These are phyloP conservation scores for Corchorus olitorius DNA, from an alignment of 345 rosid genomes.

Conservation along the genomic window DNA sequence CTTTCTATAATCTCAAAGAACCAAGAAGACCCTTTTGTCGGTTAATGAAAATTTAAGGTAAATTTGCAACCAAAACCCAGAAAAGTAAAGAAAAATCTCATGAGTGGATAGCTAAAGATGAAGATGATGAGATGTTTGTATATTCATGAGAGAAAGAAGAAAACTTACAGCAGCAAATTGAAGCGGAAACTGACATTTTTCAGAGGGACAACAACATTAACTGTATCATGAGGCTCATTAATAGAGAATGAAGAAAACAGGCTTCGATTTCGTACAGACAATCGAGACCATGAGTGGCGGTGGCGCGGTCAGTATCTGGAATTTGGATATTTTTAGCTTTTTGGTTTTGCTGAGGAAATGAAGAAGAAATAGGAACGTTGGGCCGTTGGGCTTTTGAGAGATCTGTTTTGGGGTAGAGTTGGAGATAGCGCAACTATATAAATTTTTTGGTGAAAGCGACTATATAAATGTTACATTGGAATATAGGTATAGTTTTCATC, in stretches of 20 bases:
- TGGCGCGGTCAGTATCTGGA: no score
- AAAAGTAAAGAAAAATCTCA: background rate
- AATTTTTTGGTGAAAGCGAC: no score
- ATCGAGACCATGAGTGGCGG: no score
- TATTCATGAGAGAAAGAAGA: background rate
- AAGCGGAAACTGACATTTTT: slow-evolving; percentile 14
- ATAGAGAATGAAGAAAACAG: background rate
- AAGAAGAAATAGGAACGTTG: no score
- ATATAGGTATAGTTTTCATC: no score
- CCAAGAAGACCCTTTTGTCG: background rate
- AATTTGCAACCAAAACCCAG: background rate
- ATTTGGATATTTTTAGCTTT: no score
- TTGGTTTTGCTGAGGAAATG: no score
- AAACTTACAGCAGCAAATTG: slow-evolving; percentile 17
- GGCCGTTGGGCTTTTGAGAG: no score
- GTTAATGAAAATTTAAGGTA: background rate
- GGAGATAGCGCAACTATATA: no score
- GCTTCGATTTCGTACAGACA: background rate
- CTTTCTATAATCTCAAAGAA: background rate
- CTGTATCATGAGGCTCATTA: background rate
- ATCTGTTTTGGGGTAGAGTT: no score
- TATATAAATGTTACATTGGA: no score
- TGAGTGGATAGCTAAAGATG: background rate
- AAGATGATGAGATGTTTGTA: background rate
- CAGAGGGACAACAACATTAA: background rate